phyloP scores from a whole-genome alignment of 352 stramenopile genomes.

The Aphanomyces invadans region DNA sequence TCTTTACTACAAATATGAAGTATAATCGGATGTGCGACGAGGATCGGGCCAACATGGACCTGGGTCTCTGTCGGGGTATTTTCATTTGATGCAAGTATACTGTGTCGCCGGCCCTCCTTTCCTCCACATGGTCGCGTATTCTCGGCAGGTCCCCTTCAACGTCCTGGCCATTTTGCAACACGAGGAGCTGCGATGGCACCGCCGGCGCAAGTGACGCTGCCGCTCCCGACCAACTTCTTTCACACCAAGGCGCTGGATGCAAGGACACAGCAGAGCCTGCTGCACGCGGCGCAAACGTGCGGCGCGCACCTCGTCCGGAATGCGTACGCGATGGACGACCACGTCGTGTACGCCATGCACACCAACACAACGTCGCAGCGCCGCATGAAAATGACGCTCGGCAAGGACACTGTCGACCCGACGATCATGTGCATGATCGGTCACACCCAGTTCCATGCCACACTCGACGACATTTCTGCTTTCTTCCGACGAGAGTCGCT shows the following conservation, averaged over 20 bases:
- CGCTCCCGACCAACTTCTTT: too few species aligned
- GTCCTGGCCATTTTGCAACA: too few species aligned
- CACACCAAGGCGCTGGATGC: not conserved
- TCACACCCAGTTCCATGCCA: slow-evolving; percentile 56
- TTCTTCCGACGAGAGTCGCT: slow-evolving; percentile 75
- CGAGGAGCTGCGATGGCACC: too few species aligned
- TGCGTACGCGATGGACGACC: not conserved
- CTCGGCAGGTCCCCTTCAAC: too few species aligned
- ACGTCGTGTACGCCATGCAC: slow-evolving; percentile 1
- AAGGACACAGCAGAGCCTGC: not conserved
- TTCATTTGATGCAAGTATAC: too few species aligned
- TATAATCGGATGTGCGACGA: too few species aligned
- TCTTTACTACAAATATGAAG: too few species aligned
- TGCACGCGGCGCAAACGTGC: not conserved
- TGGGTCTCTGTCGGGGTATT: too few species aligned
- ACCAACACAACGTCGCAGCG: not conserved
- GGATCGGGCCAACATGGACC: too few species aligned
- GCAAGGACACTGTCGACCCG: not conserved
- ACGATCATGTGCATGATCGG: not conserved
- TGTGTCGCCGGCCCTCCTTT: too few species aligned
- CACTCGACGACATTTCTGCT: slow-evolving; percentile 75
- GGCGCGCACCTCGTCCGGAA: not conserved
- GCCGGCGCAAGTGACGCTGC: too few species aligned
- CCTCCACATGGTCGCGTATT: too few species aligned
- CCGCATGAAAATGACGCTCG: slow-evolving; percentile 4